Evolutionary conservation across 2,329 filamentous ascomycete genomes (phyloP).

Genomic region (Trichophyton equinum): DNA sequence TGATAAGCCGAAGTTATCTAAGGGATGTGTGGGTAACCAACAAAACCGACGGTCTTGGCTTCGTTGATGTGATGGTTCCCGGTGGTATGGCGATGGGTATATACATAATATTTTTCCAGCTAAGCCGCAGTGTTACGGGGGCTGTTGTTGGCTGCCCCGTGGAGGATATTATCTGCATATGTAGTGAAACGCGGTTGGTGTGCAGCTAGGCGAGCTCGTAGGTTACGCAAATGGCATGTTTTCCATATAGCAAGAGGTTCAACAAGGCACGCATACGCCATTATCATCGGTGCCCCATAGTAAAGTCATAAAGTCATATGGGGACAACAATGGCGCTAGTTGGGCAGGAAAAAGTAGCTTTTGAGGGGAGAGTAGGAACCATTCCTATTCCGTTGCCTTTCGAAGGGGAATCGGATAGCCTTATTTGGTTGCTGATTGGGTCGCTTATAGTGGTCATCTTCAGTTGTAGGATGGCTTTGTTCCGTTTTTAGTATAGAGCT

Average conservation of each 20-base stretch:
- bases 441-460: neutral
- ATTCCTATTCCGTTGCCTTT: neutral
- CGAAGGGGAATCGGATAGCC: neutral
- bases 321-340: neutral
- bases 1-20: neutral
- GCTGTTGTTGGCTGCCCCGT: neutral
- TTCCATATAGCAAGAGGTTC: too few relatives aligned
- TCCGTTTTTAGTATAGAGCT: constrained; percentile 1
- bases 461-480: neutral
- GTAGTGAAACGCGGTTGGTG: neutral
- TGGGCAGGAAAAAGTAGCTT: neutral
- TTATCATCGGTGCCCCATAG: neutral
- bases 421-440: neutral
- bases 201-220: neutral
- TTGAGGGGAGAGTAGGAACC: neutral
- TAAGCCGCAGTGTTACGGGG: neutral
- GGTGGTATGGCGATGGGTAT: neutral
- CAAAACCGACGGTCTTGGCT: neutral
- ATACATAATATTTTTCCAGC: neutral
- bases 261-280: too few relatives aligned
- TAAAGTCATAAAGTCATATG: too few relatives aligned
- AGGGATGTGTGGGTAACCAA: constrained; percentile 1
- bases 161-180: neutral
- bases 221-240: neutral
- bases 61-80: neutral